These are phyloP conservation scores for Clavariopsis aquatica DNA, from an alignment of 495 filamentous ascomycete genomes.

Conservation along the genomic window DNA sequence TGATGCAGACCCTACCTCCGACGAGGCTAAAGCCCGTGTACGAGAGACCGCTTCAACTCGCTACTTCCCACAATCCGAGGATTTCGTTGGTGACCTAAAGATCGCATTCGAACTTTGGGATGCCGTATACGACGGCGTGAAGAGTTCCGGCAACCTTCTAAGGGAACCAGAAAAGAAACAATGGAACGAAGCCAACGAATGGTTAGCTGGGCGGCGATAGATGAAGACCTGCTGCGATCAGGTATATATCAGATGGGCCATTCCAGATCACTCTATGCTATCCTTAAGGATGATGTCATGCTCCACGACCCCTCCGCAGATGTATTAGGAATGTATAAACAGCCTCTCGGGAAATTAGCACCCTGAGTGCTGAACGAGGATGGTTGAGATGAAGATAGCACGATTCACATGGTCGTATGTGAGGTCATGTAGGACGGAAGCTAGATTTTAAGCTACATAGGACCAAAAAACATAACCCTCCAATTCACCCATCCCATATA, in stretches of 20 bases:
- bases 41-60: conserved; percentile 61
- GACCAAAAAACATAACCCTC: background rate
- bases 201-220: conserved; percentile 30
- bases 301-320: too few relatives aligned
- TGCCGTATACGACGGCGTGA: conserved; percentile 69
- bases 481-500: background rate
- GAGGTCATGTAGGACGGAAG: too few relatives aligned
- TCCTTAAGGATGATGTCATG: background rate
- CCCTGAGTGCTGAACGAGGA: too few relatives aligned
- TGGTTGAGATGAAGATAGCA: too few relatives aligned
- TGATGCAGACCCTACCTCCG: conserved; percentile 54
- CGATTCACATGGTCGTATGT: too few relatives aligned
- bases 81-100: conserved; percentile 75
- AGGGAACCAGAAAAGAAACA: conserved; percentile 28
- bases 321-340: too few relatives aligned
- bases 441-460: too few relatives aligned
- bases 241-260: background rate
- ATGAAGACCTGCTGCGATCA: background rate
- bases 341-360: too few relatives aligned
- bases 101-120: conserved; percentile 82
- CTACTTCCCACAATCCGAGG: conserved; percentile 74
- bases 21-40: conserved; percentile 62
- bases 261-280: background rate
- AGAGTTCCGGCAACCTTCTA: conserved; percentile 52
- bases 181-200: conserved; percentile 39